Evolutionary conservation across 2,329 filamentous ascomycete species (phyloP), one percentile per base, ranked within the genome.

Genomic region (Berkeleyomyces rouxiae): DNA sequence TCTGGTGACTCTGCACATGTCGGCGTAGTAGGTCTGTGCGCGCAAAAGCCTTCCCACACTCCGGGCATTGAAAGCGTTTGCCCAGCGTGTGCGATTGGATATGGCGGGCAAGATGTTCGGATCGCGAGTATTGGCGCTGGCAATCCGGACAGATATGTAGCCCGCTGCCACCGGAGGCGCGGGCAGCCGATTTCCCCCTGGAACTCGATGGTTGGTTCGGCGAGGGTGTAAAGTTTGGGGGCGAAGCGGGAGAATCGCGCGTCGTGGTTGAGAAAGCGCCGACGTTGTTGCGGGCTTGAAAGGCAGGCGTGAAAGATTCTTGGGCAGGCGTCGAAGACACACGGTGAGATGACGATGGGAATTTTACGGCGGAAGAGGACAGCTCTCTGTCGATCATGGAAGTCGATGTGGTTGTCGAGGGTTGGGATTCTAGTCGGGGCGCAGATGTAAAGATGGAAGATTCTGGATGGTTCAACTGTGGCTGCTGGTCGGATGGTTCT

Each of bases 31-130:
- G 72, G 67, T 81, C 78, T 63, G 78, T 79, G 23, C 79, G 74
- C 7, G 78, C 77, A 68, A 81, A 81, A 4, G 76, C 76, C 67
- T 81, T 81, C 62, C 77, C 74, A 66, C 79, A 80, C 62, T 81
- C 72, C 46, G 77, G 71, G 66, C 77, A 79, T 16, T 72, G 68
- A 67, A 79, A 79, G 39, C 77, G 74, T 59, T 78, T 77, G 4
- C 77, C 77, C 5, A 79, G 71, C 2, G 77, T 79, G 66, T 79
- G 77, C 2, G 76, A 77, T 66, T 77, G 76, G 44, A 79, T 77
- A 67, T 79, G 77, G 36, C 77, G 72, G 61, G 79, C 78, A 9
- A 81, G 75, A 67, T 81, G 78, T 68, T 81, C 79, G 2, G 78
- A 78, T 10, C 78, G 75, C 44, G 77, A 79, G 67, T 81, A 81